Base-by-base conservation (phyloP, 2,329 filamentous ascomycete species). In the Apiospora saccharicola region DNA sequence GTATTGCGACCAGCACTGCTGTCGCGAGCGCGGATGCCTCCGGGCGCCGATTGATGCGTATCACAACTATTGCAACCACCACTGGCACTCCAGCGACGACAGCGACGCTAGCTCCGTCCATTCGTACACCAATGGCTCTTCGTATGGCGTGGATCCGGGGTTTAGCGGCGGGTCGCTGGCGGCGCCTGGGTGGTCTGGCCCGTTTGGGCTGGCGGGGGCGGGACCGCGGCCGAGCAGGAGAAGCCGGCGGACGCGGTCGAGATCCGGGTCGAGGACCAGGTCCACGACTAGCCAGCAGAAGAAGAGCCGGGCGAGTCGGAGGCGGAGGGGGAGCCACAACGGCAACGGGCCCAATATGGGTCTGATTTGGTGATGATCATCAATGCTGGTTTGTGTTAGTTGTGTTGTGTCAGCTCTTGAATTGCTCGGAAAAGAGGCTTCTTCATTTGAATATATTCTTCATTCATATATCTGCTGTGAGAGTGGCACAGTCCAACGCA, bases 1-100 rank as follows among this genome's bases (percentile, higher is more conserved):
- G 34, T 64, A 41, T 19, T 64, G 57, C 34, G 34, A 64, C 34
- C 57, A 64, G 22, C 57, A 64, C 57, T 22, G 30, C 30, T 64
- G 57, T 8, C 57, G 34, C 34, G 57, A 41, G 34, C 57, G 57
- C 19, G 57, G 57, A 0, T 64, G 57, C 4, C 10, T 34, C 16
- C 57, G 57, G 0, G 57, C 57, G 57, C 57, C 57, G 19, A 14
- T 64, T 19, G 57, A 64, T 12, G 57, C 22, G 30, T n/a, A 22
- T 2, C 57, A 64, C 19, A 13, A 4, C 19, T 64, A 64, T 22
- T 64, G 57, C 57, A 34, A 64, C 19, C 16, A n/a, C 19, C 57
- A 64, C 12, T 34, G 41, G 8, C 34, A 64, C 26, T 57, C 51
- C 19, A 19, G 19, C 34, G 30, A 37, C 30, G 30, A 61, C 16